These are phyloP conservation scores for Pythium utonaiense DNA, from an alignment of 352 stramenopile genomes.

Conservation along the genomic window DNA sequence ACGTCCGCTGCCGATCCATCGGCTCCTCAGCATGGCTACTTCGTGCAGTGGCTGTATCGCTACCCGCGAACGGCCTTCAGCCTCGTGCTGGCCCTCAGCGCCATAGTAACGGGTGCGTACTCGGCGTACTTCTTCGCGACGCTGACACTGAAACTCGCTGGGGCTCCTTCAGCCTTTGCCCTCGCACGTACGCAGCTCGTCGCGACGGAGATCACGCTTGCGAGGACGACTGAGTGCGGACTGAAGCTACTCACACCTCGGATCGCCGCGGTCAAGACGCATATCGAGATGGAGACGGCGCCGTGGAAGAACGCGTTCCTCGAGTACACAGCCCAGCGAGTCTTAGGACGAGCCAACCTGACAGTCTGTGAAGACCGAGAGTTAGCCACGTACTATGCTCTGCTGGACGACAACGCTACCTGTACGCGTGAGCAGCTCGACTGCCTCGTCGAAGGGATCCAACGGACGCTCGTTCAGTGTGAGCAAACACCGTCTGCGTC, in stretches of 20 bases:
- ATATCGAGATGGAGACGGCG: background rate
- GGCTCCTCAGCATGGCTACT: background rate
- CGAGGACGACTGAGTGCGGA: constrained; percentile 34
- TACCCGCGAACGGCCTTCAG: constrained; percentile 52
- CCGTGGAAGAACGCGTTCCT: constrained; percentile 1
- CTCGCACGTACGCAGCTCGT: constrained; percentile 30
- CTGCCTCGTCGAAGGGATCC: constrained; percentile 2
- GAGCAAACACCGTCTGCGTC: background rate
- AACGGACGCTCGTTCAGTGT: background rate
- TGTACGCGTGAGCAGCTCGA: background rate
- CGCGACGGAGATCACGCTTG: constrained; percentile 28
- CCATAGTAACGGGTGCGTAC: constrained; percentile 39
- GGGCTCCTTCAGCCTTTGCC: constrained; percentile 29
- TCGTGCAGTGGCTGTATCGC: constrained; percentile 28
- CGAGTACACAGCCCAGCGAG: background rate
- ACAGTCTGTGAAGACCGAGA: background rate
- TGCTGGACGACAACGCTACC: background rate
- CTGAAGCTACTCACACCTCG: constrained; percentile 6
- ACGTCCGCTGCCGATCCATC: background rate
- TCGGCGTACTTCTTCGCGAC: constrained; percentile 34
- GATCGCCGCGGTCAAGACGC: background rate
- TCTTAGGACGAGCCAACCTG: background rate
- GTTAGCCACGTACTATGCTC: background rate
- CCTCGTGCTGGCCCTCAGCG: constrained; percentile 44
- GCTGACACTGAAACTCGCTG: constrained; percentile 26